A percentile compares a stretch with the other conserved stretches of the same genome.
phyloP scores from a whole-genome alignment of 371 early-diverging fungal species.

The Mortierella sp. region DNA sequence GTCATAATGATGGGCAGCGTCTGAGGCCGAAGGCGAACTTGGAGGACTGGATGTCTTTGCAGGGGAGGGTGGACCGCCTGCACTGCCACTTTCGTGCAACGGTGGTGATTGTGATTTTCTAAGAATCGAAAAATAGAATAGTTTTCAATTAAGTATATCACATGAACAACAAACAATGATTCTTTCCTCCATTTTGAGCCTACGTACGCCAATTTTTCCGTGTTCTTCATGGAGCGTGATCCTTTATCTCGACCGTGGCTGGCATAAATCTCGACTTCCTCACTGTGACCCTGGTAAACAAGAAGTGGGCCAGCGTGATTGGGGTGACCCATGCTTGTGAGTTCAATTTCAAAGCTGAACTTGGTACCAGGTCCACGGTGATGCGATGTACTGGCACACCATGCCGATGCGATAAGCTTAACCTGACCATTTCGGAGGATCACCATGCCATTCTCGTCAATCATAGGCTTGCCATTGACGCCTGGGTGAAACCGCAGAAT shows the following conservation, averaged over 20 bases:
- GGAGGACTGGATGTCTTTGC: constrained; percentile 55
- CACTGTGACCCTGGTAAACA: constrained; percentile 44
- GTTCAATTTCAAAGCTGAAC: constrained; percentile 46
- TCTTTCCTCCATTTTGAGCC: too few relatives aligned
- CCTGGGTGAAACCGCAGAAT: constrained; percentile 49
- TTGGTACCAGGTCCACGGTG: constrained; percentile 53
- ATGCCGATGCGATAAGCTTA: constrained; percentile 51
- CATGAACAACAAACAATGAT: too few relatives aligned
- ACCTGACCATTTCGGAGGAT: constrained; percentile 40
- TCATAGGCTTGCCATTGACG: constrained; percentile 55
- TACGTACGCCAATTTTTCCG: constrained; percentile 33
- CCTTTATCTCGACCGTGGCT: constrained; percentile 51
- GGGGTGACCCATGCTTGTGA: constrained; percentile 27
- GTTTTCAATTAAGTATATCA: background rate
- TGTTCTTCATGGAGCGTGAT: constrained; percentile 22
- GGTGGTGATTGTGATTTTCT: constrained; percentile 44
- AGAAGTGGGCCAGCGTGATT: constrained; percentile 25
- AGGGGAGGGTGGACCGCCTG: constrained; percentile 46
- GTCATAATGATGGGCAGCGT: constrained; percentile 21
- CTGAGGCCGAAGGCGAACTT: constrained; percentile 30
- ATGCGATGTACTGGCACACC: constrained; percentile 52
- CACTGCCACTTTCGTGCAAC: constrained; percentile 19
- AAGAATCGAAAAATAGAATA: background rate
- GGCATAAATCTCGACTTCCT: constrained; percentile 51
- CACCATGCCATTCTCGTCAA: constrained; percentile 55